Evolutionary conservation across 2,329 filamentous ascomycete genomes (phyloP).

Genomic region (Colletotrichum costaricense): DNA sequence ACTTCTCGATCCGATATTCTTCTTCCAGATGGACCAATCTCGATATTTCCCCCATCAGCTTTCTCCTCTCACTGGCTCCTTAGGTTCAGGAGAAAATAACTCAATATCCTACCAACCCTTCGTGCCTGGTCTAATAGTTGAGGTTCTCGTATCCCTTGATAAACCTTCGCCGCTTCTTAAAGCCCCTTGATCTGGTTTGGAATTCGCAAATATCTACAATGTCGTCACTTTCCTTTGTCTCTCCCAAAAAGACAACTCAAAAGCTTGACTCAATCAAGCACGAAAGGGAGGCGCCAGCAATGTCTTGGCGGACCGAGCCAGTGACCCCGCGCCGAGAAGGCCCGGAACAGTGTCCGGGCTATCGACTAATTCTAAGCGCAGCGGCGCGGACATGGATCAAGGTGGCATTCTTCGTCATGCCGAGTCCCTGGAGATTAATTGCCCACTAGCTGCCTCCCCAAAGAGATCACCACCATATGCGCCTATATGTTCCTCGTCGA

Average conservation of each 20-base stretch:
- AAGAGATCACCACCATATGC: neutral
- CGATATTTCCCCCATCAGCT: too few relatives aligned
- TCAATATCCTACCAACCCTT: neutral
- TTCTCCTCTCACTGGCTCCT: neutral
- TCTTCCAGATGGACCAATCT: neutral
- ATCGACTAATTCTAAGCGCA: neutral
- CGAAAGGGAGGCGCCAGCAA: neutral
- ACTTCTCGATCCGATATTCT: neutral
- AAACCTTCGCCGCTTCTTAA: neutral
- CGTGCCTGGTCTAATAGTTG: neutral
- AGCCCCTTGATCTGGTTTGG: neutral
- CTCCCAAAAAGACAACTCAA: neutral
- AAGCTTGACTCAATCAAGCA: neutral
- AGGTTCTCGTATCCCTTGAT: neutral
- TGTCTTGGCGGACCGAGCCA: constrained; percentile 9
- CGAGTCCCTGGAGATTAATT: neutral
- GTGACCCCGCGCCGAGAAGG: neutral
- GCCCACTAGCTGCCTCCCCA: neutral
- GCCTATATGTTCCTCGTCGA: neutral
- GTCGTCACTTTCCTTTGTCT: neutral
- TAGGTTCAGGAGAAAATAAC: neutral
- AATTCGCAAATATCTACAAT: neutral
- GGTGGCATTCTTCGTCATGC: neutral
- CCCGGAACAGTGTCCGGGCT: neutral
- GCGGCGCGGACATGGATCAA: neutral